phyloP scores from a whole-genome alignment of 2,329 filamentous ascomycete genomes.

The Ascochyta rabiei region DNA sequence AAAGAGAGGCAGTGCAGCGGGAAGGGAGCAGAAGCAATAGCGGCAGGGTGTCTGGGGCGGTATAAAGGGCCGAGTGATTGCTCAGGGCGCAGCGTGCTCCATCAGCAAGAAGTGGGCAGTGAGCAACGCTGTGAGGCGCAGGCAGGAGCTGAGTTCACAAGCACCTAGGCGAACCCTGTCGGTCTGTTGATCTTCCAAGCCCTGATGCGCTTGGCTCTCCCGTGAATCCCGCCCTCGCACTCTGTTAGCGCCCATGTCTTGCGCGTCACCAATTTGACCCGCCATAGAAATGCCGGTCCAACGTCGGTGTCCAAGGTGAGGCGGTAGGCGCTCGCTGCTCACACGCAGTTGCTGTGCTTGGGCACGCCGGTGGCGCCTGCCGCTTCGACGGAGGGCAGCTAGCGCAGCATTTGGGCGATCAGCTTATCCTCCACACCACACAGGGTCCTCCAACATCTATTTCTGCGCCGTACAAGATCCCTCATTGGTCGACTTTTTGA shows the following conservation, averaged over 20 bases:
- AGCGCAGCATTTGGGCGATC: conserved; percentile 14
- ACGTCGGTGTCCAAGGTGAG: not conserved
- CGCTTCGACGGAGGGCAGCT: conserved; percentile 4
- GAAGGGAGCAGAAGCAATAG: conserved; percentile 20
- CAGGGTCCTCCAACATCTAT: conserved; percentile 17
- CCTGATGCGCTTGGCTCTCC: conserved; percentile 15
- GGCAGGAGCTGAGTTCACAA: conserved; percentile 18
- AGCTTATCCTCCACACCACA: conserved; percentile 7
- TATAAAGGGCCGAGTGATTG: conserved; percentile 18
- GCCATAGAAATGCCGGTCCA: not conserved
- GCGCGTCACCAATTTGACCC: conserved; percentile 16
- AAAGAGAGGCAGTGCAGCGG: conserved; percentile 32
- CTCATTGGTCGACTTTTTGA: conserved; percentile 24
- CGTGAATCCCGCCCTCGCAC: conserved; percentile 9
- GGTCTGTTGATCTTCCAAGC: conserved; percentile 16
- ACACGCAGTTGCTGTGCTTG: not conserved
- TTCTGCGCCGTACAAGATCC: conserved; percentile 19
- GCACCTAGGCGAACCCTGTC: conserved; percentile 16
- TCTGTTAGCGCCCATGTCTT: conserved; percentile 11
- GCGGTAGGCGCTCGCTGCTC: not conserved
- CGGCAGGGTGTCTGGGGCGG: conserved; percentile 8
- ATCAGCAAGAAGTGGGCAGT: conserved; percentile 16
- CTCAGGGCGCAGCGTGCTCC: conserved; percentile 19
- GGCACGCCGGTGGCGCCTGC: conserved; percentile 10
- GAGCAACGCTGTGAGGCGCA: conserved; percentile 21